Percentiles rank a stretch among this genome's conserved stretches.
Evolutionary conservation across 1,284 basidiomycete genomes (phyloP).

Genomic region (Leccinum idahoense): DNA sequence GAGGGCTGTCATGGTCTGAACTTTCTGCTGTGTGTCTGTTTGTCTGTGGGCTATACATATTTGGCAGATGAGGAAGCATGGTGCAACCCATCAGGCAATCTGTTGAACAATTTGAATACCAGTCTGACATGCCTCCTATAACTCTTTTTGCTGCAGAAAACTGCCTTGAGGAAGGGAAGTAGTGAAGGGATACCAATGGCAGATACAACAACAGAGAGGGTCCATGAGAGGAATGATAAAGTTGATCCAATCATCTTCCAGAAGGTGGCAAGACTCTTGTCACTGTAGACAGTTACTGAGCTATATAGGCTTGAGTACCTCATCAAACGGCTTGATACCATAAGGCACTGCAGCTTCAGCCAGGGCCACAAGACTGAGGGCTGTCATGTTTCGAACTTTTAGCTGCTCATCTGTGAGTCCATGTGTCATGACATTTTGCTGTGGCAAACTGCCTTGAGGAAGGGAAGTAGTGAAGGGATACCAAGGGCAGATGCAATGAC

Average conservation of each 20-base stretch:
- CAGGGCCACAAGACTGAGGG: conserved; percentile 90
- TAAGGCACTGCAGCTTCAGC: conserved; percentile 98
- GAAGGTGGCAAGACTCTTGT: conserved; percentile 94
- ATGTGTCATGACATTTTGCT: conserved; percentile 99
- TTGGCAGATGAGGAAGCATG: conserved; percentile 86
- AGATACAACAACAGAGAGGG: conserved; percentile 92
- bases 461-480: conserved; percentile 97
- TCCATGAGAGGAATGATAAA: conserved; percentile 81
- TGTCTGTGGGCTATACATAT: conserved; percentile 94
- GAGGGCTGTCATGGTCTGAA: conserved; percentile 97
- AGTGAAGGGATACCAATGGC: conserved; percentile 97
- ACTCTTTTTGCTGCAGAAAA: conserved; percentile 95
- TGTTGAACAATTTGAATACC: conserved; percentile 99
- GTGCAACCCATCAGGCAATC: conserved; percentile 99
- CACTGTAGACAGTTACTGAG: conserved; percentile 84
- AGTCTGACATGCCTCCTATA: conserved; percentile 98
- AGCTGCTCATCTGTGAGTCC: conserved; percentile 98
- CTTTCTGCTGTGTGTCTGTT: conserved; percentile 98
- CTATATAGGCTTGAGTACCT: conserved; percentile 98
- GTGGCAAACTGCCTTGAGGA: conserved; percentile 63
- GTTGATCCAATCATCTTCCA: conserved; percentile 68
- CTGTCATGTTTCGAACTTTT: conserved; percentile 99
- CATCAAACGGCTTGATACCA: conserved; percentile 99
- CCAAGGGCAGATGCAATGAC: conserved; percentile 74
- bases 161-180: conserved; percentile 98